phyloP scores from a whole-genome alignment of 192 early-diverging fungal species.

The Radiomyces spectabilis region DNA sequence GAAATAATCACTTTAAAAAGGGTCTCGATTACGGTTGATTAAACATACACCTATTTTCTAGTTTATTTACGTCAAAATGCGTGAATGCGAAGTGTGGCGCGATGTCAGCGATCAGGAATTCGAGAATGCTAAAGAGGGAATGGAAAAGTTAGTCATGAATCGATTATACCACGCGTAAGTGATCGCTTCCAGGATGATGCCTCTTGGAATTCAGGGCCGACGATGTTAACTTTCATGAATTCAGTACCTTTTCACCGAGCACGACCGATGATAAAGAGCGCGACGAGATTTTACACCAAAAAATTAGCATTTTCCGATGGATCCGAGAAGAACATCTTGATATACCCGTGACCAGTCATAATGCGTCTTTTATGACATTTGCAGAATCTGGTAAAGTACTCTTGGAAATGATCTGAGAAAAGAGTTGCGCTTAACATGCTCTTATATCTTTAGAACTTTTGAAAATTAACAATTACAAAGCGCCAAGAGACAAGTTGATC shows the following conservation, averaged over 20 bases:
- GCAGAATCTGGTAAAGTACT: conserved; percentile 45
- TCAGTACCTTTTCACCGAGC: conserved; percentile 61
- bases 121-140: conserved; percentile 74
- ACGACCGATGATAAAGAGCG: conserved; percentile 73
- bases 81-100: conserved; percentile 60
- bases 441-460: conserved; percentile 48
- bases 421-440: neutral
- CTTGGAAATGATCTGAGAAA: neutral
- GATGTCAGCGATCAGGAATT: conserved; percentile 57
- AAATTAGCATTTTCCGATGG: conserved; percentile 73
- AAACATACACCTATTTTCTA: too few relatives aligned
- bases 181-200: neutral
- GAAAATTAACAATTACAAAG: conserved; percentile 79
- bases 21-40: too few relatives aligned
- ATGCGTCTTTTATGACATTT: conserved; percentile 58
- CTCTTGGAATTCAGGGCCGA: neutral
- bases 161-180: conserved; percentile 53
- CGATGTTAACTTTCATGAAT: neutral
- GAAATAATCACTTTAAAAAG: too few relatives aligned
- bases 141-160: conserved; percentile 86
- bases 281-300: conserved; percentile 69
- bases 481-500: conserved; percentile 79
- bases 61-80: conserved; percentile 67
- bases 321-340: conserved; percentile 66
- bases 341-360: conserved; percentile 51